These are phyloP conservation scores for Thielaviopsis punctulata DNA, from an alignment of 2,329 filamentous ascomycete genomes.

Conservation along the genomic window DNA sequence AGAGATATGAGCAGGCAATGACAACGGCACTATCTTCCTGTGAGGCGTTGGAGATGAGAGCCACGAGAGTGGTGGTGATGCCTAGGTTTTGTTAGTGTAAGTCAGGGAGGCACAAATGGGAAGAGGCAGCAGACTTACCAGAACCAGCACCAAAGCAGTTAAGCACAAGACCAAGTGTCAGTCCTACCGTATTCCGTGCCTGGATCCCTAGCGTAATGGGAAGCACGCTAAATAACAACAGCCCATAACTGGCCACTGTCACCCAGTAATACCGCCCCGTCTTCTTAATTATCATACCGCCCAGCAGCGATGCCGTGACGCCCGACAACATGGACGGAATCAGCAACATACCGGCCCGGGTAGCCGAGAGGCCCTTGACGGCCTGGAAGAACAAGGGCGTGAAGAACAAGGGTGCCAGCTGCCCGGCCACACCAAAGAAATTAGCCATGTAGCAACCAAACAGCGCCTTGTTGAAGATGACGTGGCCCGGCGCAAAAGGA, in stretches of 20 bases:
- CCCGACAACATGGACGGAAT: constrained; percentile 53
- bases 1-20: constrained; percentile 66
- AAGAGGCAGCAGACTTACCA: neutral
- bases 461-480: constrained; percentile 48
- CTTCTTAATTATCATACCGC: constrained; percentile 40
- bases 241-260: constrained; percentile 37
- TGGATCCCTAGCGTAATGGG: neutral
- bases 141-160: neutral
- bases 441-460: constrained; percentile 47
- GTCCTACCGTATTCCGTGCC: neutral
- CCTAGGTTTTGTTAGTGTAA: constrained; percentile 23
- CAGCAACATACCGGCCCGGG: constrained; percentile 58
- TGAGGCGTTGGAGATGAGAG: constrained; percentile 51
- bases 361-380: constrained; percentile 48
- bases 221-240: neutral
- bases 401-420: constrained; percentile 48
- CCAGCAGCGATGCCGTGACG: constrained; percentile 41
- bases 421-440: constrained; percentile 56
- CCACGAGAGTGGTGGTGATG: constrained; percentile 56
- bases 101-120: neutral
- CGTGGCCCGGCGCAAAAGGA: constrained; percentile 57
- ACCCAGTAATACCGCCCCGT: constrained; percentile 57
- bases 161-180: neutral
- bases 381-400: constrained; percentile 79
- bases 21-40: constrained; percentile 54